Evolutionary conservation across 306 rosid species (phyloP).

Genomic region (Trifolium subterraneum): DNA sequence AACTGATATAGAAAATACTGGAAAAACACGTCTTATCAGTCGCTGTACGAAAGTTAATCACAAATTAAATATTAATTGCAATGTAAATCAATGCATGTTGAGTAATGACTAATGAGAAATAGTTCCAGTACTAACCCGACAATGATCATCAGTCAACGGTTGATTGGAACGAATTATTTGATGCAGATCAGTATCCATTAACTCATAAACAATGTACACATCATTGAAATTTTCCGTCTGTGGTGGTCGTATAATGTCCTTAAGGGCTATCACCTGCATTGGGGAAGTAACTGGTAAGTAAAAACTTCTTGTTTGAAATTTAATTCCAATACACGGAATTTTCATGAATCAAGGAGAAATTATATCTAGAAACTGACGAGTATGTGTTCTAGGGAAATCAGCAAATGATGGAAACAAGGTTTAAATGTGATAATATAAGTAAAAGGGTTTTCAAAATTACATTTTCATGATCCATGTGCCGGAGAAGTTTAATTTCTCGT

Average conservation of each 20-base stretch:
- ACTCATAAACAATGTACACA: slow-evolving; percentile 84
- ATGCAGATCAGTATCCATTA: slow-evolving; percentile 95
- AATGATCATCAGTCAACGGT: slow-evolving; percentile 85
- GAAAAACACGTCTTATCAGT: slow-evolving; percentile 65
- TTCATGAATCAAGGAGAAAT: slow-evolving; percentile 25
- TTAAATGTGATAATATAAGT: slow-evolving; percentile 17
- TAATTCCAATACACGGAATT: not conserved
- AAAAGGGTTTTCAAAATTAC: slow-evolving; percentile 57
- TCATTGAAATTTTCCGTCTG: slow-evolving; percentile 83
- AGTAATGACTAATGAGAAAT: not conserved
- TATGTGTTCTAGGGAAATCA: not conserved
- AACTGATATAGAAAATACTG: slow-evolving; percentile 96
- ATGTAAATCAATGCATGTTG: not conserved
- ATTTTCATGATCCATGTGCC: slow-evolving; percentile 93
- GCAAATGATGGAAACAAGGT: slow-evolving; percentile 1
- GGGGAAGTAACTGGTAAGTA: slow-evolving; percentile 31
- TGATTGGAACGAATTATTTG: slow-evolving; percentile 88
- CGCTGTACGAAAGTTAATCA: slow-evolving; percentile 28
- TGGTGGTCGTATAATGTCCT: slow-evolving; percentile 89
- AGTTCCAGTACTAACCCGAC: slow-evolving; percentile 72
- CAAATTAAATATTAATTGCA: slow-evolving; percentile 12
- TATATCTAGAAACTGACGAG: not conserved
- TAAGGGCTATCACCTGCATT: slow-evolving; percentile 77
- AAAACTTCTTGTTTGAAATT: slow-evolving; percentile 28
- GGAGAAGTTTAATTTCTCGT: slow-evolving; percentile 94